A percentile compares a stretch with the other conserved stretches of the same genome.
Evolutionary conservation across 768 basidiomycete genomes (phyloP).

Genomic region (Tubosaeta sp.): DNA sequence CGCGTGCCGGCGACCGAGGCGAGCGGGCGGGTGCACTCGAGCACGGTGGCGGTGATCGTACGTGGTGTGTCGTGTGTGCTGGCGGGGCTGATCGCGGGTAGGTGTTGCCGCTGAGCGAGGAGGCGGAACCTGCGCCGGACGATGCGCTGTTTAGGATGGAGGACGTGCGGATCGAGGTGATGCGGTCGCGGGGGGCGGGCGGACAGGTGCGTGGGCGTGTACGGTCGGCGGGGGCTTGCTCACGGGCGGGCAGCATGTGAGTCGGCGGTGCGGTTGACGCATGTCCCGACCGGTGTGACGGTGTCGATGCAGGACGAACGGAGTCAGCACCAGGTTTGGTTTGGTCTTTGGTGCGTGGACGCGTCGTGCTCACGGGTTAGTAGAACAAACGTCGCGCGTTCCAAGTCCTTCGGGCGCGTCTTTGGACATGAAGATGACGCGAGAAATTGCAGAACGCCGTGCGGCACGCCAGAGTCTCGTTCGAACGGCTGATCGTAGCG

Average conservation of each 20-base stretch:
- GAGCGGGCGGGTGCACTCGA: constrained; percentile 86
- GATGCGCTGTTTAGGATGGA: constrained; percentile 78
- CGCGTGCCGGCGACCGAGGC: constrained; percentile 89
- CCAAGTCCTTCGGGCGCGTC: constrained; percentile 79
- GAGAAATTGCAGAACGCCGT: constrained; percentile 67
- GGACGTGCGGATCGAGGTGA: constrained; percentile 88
- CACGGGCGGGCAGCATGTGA: constrained; percentile 71
- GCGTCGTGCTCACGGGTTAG: background rate
- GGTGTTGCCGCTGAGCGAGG: constrained; percentile 81
- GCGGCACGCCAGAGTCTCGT: constrained; percentile 70
- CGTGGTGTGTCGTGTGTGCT: constrained; percentile 23
- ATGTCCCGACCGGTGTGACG: constrained; percentile 90
- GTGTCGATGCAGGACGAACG: constrained; percentile 99
- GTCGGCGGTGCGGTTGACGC: constrained; percentile 92
- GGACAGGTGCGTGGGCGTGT: constrained; percentile 63
- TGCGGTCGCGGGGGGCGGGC: constrained; percentile 95
- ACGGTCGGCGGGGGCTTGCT: background rate
- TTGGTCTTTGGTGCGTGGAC: background rate
- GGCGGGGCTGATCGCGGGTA: background rate
- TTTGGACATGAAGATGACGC: constrained; percentile 77
- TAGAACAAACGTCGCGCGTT: constrained; percentile 94
- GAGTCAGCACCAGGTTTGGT: constrained; percentile 82
- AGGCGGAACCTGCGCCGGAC: constrained; percentile 45
- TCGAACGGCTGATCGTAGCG: constrained; percentile 78
- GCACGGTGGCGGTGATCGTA: constrained; percentile 84